These are phyloP conservation scores for Plasmodium reichenowi DNA, from an alignment of 169 alveolate genomes.

Conservation along the genomic window DNA sequence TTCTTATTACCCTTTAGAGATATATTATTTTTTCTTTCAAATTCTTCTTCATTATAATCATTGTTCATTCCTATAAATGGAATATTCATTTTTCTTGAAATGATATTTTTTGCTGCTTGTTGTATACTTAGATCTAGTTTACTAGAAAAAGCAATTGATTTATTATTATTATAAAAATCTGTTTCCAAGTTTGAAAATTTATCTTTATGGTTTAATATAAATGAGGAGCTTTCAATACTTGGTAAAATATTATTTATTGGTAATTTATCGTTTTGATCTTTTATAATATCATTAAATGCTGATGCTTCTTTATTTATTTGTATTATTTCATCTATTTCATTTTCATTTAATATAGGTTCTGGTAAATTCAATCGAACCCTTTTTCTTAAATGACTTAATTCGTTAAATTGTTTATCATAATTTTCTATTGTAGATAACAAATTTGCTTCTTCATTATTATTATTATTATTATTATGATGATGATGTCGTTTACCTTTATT, in stretches of 20 bases:
- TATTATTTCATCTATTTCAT: slow-evolving; percentile 66
- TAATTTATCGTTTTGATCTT: slow-evolving; percentile 44
- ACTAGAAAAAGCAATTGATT: slow-evolving; percentile 58
- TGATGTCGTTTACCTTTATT: slow-evolving; percentile 1
- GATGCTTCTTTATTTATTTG: slow-evolving; percentile 72
- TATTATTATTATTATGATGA: not conserved
- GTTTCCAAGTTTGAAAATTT: slow-evolving; percentile 39
- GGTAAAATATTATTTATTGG: slow-evolving; percentile 60
- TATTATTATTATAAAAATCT: slow-evolving; percentile 26
- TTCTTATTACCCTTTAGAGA: no score
- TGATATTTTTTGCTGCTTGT: slow-evolving; percentile 50
- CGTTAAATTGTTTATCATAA: slow-evolving; percentile 67
- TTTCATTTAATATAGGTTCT: slow-evolving; percentile 63
- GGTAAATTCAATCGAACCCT: slow-evolving; percentile 58
- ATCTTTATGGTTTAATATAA: slow-evolving; percentile 43
- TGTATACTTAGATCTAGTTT: slow-evolving; percentile 50
- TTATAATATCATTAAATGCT: slow-evolving; percentile 51
- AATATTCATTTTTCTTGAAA: slow-evolving; percentile 34
- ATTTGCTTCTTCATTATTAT: slow-evolving; percentile 39
- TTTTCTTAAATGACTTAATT: slow-evolving; percentile 60
- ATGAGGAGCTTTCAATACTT: slow-evolving; percentile 42
- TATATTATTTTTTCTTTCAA: not conserved
- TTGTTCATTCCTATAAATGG: slow-evolving; percentile 35
- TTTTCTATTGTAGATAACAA: slow-evolving; percentile 49
- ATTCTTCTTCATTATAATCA: not conserved